Evolutionary conservation across 441 rosid species (phyloP).

Genomic region (Eugenia klotzschiana): DNA sequence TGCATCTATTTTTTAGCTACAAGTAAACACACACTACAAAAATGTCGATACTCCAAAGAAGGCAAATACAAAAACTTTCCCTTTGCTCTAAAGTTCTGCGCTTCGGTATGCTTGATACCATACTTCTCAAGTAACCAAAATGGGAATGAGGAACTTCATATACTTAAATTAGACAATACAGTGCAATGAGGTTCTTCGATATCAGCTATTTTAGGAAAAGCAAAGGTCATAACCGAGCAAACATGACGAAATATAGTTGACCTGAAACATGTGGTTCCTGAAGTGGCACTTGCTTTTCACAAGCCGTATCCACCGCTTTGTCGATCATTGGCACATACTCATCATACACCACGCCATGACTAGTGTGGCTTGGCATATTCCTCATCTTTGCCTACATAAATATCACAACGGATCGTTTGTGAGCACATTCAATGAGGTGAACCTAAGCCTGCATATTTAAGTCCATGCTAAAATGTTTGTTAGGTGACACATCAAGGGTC

Average conservation of each 20-base stretch:
- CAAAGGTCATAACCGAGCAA: neutral
- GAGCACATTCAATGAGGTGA: neutral
- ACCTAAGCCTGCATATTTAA: neutral
- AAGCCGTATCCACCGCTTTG: conserved; percentile 2
- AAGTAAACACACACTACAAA: neutral
- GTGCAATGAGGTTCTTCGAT: neutral
- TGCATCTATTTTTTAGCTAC: neutral
- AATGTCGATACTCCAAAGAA: neutral
- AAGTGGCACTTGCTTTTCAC: neutral
- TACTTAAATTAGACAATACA: neutral
- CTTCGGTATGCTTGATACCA: neutral
- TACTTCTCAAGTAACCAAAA: neutral
- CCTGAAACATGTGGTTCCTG: neutral
- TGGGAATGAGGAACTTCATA: neutral
- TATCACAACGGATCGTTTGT: neutral
- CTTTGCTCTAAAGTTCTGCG: neutral
- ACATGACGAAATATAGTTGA: neutral
- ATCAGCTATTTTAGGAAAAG: neutral
- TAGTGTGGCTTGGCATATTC: neutral
- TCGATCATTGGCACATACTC: conserved; percentile 8
- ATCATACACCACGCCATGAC: neutral
- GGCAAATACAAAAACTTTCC: neutral
- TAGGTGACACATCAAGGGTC: neutral
- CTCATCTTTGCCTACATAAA: neutral
- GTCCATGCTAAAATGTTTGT: neutral